Conservation (phyloP, 306 rosid species). For the Vicia sativa region DNA sequence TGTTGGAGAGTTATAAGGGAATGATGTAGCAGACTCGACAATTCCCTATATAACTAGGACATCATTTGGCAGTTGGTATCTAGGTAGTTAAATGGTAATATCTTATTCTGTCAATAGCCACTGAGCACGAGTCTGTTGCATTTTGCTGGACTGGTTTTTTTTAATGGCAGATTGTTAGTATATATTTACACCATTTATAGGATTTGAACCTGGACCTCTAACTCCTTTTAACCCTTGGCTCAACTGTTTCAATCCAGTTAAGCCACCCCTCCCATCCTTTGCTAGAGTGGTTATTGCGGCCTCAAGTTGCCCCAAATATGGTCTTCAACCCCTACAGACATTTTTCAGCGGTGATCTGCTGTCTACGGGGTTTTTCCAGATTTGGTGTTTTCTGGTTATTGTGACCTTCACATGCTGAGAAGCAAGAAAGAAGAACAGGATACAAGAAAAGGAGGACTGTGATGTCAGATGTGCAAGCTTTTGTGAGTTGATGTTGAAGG, state of each 20-base stretch:
- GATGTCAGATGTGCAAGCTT: not conserved
- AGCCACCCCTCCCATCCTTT: no score
- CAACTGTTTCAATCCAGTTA: no score
- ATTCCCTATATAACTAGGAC: not conserved
- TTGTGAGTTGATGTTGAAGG: not conserved
- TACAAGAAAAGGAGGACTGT: not conserved
- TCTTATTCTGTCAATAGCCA: not conserved
- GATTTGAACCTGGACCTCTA: no score
- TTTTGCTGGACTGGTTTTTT: no score
- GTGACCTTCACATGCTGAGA: not conserved
- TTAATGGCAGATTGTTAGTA: no score
- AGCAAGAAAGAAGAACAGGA: not conserved
- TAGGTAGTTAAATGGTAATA: constrained; percentile 6
- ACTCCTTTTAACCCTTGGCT: no score
- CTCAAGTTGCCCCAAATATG: not conserved
- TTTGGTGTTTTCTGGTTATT: not conserved
- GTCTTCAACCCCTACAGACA: not conserved
- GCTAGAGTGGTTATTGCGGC: not conserved
- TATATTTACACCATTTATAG: no score
- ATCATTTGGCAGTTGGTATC: not conserved
- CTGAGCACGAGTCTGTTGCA: not conserved
- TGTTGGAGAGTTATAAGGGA: constrained; percentile 5
- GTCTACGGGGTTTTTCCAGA: not conserved
- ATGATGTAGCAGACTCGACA: not conserved
- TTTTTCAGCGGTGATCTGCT: not conserved